A percentile compares a stretch with the other conserved stretches of the same genome.
Conservation (phyloP, 179 eudicot genomes). For the Actinidia arguta region DNA sequence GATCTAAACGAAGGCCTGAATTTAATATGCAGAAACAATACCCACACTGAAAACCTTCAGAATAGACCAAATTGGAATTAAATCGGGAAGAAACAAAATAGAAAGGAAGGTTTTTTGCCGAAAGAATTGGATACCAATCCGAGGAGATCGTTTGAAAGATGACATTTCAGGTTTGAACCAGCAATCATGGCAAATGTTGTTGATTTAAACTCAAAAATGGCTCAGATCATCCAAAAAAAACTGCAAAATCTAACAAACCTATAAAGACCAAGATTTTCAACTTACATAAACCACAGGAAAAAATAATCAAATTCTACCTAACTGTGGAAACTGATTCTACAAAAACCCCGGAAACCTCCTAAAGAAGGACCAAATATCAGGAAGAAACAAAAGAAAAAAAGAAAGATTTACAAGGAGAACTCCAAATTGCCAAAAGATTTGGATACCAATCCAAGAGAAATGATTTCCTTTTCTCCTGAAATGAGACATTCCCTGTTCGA, state of each 20-base stretch:
- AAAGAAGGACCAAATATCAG: no score
- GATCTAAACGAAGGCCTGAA: neutral
- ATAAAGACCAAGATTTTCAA: no score
- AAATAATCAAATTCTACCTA: no score
- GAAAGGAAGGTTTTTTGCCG: neutral
- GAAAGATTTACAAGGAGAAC: neutral
- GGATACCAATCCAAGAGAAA: no score
- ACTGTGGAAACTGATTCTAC: no score
- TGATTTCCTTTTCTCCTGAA: no score
- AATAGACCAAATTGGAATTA: neutral
- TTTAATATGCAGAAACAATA: neutral
- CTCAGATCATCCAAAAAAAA: conserved; percentile 5
- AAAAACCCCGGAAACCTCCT: no score
- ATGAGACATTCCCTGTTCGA: no score
- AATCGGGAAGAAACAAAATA: neutral
- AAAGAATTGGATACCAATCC: neutral
- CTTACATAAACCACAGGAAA: no score
- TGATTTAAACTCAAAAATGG: neutral
- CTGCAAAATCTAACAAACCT: neutral
- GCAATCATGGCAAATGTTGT: neutral
- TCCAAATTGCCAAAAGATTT: no score
- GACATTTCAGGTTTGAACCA: conserved; percentile 3
- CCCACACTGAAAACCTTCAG: neutral
- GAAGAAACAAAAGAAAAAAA: no score
- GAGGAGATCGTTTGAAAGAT: neutral